Base-by-base conservation (phyloP, 2,329 filamentous ascomycete genomes). In the Aaosphaeria arxii region DNA sequence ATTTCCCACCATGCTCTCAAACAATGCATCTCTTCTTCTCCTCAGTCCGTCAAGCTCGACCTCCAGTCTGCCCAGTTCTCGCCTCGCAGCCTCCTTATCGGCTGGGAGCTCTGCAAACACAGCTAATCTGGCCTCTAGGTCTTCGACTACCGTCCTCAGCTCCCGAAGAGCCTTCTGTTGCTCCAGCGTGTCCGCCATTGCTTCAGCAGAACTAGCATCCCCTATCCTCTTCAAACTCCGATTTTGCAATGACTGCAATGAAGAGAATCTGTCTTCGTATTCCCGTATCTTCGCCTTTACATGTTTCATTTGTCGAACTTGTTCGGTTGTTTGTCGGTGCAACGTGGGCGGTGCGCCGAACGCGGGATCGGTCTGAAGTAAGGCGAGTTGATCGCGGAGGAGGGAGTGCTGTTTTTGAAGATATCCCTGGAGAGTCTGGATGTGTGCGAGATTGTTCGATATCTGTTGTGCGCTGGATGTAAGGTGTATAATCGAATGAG, bases 91-190 rank as follows among this genome's bases (percentile, higher is more conserved):
- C 42, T 85, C 79, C 6, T 81, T 71, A 61, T 95, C 85, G 5
- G 84, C 84, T 1, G 91, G 88, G 50, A 96, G 69, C 5, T 86
- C 84, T 45, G 85, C 81, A 56, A 90, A 95, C 24, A 77, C 77
- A 35, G 76, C 76, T 13, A 92, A 75, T 52, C 86, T 80, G 1
- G 69, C 67, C 49, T 89, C 84, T 40, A 91, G 71, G 6, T 75
- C 74, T 52, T 78, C 79, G 47, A 87, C 85, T 30, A 70, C 70
- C 4, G 77, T 72, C 33, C 85, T 73, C 38, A 92, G 68, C 2
- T 77, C 78, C 43, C 78, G 77, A 29, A 92, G 71, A 49, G 83
- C 80, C 1, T 72, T 69, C 50, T 89, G 84, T 40, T 90, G 74
- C 35, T 78, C 76, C 54, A 79, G 77, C 57, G 87, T 84, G 24